These are phyloP conservation scores for Tuber microsphaerosporum DNA, from an alignment of 495 filamentous ascomycete species.

Conservation along the genomic window DNA sequence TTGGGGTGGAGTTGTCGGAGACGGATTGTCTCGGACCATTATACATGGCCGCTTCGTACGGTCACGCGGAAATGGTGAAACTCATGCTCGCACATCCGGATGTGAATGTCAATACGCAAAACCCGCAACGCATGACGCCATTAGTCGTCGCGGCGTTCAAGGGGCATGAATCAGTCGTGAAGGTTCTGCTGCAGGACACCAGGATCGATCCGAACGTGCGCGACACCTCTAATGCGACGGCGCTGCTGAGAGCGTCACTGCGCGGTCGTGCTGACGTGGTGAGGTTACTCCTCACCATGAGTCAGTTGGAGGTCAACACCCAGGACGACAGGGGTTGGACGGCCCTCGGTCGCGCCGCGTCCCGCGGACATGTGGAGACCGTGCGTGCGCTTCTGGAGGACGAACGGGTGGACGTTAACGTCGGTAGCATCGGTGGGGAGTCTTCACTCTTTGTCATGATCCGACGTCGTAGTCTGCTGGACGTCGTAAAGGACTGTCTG, in stretches of 20 bases:
- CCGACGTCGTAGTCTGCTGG: neutral
- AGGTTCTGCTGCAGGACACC: neutral
- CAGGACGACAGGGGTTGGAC: constrained; percentile 3
- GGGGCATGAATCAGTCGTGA: neutral
- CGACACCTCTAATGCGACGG: neutral
- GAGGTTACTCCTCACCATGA: neutral
- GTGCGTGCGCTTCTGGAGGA: neutral
- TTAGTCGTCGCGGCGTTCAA: neutral
- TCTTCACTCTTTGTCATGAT: neutral
- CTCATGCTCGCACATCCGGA: neutral
- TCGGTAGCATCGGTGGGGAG: neutral
- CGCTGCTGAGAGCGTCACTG: neutral
- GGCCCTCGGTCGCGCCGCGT: neutral
- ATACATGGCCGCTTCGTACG: neutral
- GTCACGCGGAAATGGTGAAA: neutral
- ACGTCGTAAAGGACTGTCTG: neutral
- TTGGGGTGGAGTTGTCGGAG: neutral
- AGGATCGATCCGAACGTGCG: neutral
- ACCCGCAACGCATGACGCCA: neutral
- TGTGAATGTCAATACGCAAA: neutral
- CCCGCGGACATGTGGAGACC: neutral
- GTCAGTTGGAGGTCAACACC: neutral
- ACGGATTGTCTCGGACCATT: neutral
- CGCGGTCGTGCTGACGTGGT: neutral
- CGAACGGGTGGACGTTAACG: neutral